Evolutionary conservation across 1,139 yeast genomes (phyloP).

Genomic region (Scheffersomyces parashehatae): DNA sequence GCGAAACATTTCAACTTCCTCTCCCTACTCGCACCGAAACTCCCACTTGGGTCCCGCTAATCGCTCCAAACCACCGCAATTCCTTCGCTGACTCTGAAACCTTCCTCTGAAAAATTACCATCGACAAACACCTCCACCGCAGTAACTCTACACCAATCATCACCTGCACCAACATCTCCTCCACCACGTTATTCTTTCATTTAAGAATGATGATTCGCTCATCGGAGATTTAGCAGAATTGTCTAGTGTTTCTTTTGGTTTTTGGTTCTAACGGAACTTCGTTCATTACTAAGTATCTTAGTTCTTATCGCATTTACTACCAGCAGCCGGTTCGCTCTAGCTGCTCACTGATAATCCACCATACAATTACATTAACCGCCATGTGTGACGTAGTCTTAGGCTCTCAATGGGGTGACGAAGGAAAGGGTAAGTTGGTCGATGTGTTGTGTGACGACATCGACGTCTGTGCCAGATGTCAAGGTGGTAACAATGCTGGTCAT

Average conservation of each 20-base stretch:
- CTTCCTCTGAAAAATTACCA: too few relatives aligned
- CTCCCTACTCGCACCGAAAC: too few relatives aligned
- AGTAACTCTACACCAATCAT: background rate
- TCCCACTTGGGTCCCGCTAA: too few relatives aligned
- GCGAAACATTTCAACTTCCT: too few relatives aligned
- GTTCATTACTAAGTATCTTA: conserved; percentile 14
- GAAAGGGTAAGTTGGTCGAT: conserved; percentile 96
- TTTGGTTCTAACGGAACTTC: conserved; percentile 12
- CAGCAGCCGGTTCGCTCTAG: too few relatives aligned
- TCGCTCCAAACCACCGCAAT: background rate
- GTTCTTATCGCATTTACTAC: conserved; percentile 5
- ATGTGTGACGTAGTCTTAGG: conserved; percentile 96
- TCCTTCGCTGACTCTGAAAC: conserved; percentile 1
- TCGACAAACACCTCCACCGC: background rate
- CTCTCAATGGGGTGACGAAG: conserved; percentile 99
- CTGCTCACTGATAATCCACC: too few relatives aligned
- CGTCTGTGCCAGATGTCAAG: conserved; percentile 97
- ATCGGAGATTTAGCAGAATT: background rate
- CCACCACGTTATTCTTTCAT: background rate
- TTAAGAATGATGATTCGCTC: background rate
- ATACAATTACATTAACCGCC: conserved; percentile 1
- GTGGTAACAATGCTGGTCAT: conserved; percentile 99
- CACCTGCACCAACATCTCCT: background rate
- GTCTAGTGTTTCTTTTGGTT: background rate
- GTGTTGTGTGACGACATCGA: conserved; percentile 90